Conservation (phyloP, 1,284 basidiomycete genomes). For the Melampsora americana region DNA sequence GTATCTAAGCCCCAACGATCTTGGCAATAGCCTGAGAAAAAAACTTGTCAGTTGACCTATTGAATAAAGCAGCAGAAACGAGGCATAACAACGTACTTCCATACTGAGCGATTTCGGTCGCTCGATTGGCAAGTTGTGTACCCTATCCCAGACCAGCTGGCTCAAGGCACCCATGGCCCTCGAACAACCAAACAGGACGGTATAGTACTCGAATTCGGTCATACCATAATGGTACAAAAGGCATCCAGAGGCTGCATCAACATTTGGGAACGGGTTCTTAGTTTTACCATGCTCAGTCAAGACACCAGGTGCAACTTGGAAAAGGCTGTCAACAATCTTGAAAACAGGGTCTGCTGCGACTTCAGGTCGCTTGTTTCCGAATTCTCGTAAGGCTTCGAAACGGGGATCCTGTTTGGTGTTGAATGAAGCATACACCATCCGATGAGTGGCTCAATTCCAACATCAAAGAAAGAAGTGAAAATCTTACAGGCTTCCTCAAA, state of each 20-base stretch:
- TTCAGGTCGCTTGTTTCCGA: slow-evolving; percentile 73
- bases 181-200: slow-evolving; percentile 78
- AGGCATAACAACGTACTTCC: slow-evolving; percentile 46
- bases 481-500: slow-evolving; percentile 73
- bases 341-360: slow-evolving; percentile 80
- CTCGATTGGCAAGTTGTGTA: slow-evolving; percentile 83
- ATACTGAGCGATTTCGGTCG: slow-evolving; percentile 77
- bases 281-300: slow-evolving; percentile 69
- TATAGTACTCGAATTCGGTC: slow-evolving; percentile 87
- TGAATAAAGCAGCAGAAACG: background rate
- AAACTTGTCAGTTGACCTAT: background rate
- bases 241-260: slow-evolving; percentile 94
- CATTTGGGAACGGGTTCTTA: slow-evolving; percentile 66
- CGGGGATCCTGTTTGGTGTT: slow-evolving; percentile 68
- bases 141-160: slow-evolving; percentile 75
- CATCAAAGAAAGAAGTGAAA: background rate
- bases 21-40: slow-evolving; percentile 51
- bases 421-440: slow-evolving; percentile 6
- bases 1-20: slow-evolving; percentile 44
- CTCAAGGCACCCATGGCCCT: slow-evolving; percentile 56
- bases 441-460: slow-evolving; percentile 44
- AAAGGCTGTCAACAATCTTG: slow-evolving; percentile 73
- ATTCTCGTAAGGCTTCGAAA: slow-evolving; percentile 91
- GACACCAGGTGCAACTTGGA: slow-evolving; percentile 87
- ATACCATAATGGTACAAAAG: slow-evolving; percentile 83